phyloP scores from a whole-genome alignment of 164 flowering plant species.

The Hamamelis virginiana region DNA sequence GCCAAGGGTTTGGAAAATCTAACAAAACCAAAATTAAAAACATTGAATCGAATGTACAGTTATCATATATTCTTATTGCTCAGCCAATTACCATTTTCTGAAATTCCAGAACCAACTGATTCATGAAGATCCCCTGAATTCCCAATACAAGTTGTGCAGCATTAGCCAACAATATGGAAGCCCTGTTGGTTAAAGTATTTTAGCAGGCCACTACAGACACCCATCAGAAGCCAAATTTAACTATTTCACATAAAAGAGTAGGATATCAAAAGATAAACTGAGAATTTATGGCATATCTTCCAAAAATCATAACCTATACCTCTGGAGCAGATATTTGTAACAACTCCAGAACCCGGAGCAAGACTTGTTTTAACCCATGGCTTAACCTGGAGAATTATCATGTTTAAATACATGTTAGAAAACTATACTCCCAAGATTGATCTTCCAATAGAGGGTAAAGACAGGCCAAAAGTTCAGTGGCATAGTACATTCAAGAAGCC shows the following conservation, averaged over 20 bases:
- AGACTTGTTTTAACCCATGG: constrained; percentile 97
- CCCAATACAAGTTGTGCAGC: constrained; percentile 93
- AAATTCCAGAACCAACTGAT: constrained; percentile 72
- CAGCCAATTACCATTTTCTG: constrained; percentile 89
- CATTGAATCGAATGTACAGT: too few species aligned
- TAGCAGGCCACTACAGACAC: constrained; percentile 72
- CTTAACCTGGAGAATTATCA: constrained; percentile 59
- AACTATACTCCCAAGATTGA: neutral
- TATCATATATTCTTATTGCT: too few species aligned
- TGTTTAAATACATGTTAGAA: neutral
- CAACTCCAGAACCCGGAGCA: constrained; percentile 98
- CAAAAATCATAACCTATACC: constrained; percentile 37
- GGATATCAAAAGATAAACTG: too few species aligned
- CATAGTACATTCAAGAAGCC: neutral
- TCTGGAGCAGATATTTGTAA: constrained; percentile 76
- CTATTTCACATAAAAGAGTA: neutral
- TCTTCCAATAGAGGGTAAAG: too few species aligned
- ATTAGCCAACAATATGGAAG: constrained; percentile 92
- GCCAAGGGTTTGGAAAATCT: too few species aligned
- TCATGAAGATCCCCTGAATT: constrained; percentile 91
- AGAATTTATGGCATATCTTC: neutral
- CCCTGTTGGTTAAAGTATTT: constrained; percentile 75
- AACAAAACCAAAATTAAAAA: too few species aligned
- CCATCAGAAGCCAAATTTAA: constrained; percentile 8
- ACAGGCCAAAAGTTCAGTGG: too few species aligned